These are phyloP conservation scores for Phytophthora litchii DNA, from an alignment of 352 stramenopile genomes.

Conservation along the genomic window DNA sequence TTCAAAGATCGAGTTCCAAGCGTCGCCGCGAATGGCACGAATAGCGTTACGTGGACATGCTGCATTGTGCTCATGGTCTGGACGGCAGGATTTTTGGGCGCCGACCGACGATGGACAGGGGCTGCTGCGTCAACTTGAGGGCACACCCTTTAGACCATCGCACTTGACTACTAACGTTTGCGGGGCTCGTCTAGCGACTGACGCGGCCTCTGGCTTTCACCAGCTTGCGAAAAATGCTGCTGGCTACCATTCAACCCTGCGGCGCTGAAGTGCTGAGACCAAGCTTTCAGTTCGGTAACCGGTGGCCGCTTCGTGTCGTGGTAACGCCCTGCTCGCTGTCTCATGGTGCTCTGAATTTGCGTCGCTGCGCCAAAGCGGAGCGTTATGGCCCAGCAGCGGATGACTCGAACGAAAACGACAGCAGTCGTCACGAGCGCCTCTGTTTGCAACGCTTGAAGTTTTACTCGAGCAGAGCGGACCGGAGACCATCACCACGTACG, in stretches of 20 bases:
- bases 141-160: slow-evolving; percentile 1
- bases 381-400: not conserved
- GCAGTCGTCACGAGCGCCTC: slow-evolving; percentile 8
- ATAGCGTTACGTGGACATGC: slow-evolving; percentile 15
- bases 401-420: slow-evolving; percentile 7
- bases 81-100: too few species aligned
- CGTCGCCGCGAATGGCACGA: slow-evolving; percentile 27
- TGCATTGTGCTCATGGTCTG: not conserved
- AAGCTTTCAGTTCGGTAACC: slow-evolving; percentile 22
- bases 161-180: slow-evolving; percentile 7
- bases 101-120: slow-evolving; percentile 1
- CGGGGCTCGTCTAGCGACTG: slow-evolving; percentile 22
- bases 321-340: slow-evolving; percentile 27
- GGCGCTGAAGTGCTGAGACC: slow-evolving; percentile 14
- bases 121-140: slow-evolving; percentile 5
- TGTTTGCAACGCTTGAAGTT: slow-evolving; percentile 37
- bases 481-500: slow-evolving; percentile 15
- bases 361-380: not conserved
- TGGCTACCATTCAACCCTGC: not conserved
- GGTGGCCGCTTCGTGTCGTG: slow-evolving; percentile 18
- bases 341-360: slow-evolving; percentile 29
- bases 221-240: slow-evolving; percentile 5
- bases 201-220: slow-evolving; percentile 21
- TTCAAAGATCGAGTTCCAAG: slow-evolving; percentile 24
- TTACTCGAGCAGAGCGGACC: slow-evolving; percentile 1